Conservation (phyloP, 2,329 filamentous ascomycete genomes). For the Pleoardoris graminearum region DNA sequence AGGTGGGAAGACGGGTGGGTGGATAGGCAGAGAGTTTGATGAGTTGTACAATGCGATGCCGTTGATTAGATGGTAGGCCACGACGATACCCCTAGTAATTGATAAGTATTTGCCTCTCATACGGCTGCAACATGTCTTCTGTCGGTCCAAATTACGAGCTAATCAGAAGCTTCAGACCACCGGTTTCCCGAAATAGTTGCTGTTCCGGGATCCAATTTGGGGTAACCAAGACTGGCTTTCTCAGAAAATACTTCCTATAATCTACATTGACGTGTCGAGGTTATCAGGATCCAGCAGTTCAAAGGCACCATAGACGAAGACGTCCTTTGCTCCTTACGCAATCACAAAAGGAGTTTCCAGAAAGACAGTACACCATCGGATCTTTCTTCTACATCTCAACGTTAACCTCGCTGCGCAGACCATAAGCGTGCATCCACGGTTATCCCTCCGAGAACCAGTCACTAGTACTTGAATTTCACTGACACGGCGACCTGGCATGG, state of each 20-base stretch:
- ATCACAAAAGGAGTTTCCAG: slow-evolving; percentile 62
- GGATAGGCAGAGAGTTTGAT: slow-evolving; percentile 81
- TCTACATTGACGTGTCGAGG: slow-evolving; percentile 56
- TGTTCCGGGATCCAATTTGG: slow-evolving; percentile 44
- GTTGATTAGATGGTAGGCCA: slow-evolving; percentile 56
- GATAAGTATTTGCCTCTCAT: slow-evolving; percentile 45
- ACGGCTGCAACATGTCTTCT: slow-evolving; percentile 31
- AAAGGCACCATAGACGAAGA: slow-evolving; percentile 71
- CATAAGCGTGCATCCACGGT: slow-evolving; percentile 74
- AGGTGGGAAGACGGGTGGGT: slow-evolving; percentile 71
- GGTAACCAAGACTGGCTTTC: slow-evolving; percentile 40
- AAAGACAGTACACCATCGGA: slow-evolving; percentile 60
- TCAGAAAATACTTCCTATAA: slow-evolving; percentile 40
- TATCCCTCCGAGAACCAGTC: slow-evolving; percentile 65
- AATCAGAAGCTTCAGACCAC: slow-evolving; percentile 49
- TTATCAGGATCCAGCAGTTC: slow-evolving; percentile 58
- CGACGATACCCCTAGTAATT: slow-evolving; percentile 27
- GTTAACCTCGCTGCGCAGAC: slow-evolving; percentile 63
- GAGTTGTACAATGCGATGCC: slow-evolving; percentile 67
- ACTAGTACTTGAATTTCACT: slow-evolving; percentile 65
- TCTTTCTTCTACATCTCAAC: slow-evolving; percentile 58
- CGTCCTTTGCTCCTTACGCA: slow-evolving; percentile 64
- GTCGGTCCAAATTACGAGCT: slow-evolving; percentile 42
- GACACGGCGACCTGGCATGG: slow-evolving; percentile 72
- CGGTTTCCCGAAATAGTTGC: slow-evolving; percentile 14